Percentiles rank a stretch among this genome's conserved stretches.
Evolutionary conservation across 352 stramenopile species (phyloP).

Genomic region (Phytopythium chamaehyphon): DNA sequence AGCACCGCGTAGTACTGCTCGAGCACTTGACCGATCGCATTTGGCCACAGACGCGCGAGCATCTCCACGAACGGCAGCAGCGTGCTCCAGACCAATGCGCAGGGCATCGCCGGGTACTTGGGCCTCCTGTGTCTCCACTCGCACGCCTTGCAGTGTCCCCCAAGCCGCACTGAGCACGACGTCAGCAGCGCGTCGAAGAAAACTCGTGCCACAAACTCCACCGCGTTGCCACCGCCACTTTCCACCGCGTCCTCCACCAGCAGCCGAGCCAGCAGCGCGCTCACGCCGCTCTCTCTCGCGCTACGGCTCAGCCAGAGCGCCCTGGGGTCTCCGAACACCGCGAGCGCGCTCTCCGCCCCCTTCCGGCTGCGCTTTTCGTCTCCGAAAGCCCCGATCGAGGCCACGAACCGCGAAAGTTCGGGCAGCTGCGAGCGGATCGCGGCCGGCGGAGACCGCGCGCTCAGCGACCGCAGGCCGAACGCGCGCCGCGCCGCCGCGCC

Average conservation of each 20-base stretch:
- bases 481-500: slow-evolving; percentile 37
- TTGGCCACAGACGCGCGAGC: slow-evolving; percentile 29
- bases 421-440: slow-evolving; percentile 13
- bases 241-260: slow-evolving; percentile 29
- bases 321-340: slow-evolving; percentile 32
- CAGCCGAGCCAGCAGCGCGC: slow-evolving; percentile 43
- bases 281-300: slow-evolving; percentile 48
- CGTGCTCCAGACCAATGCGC: slow-evolving; percentile 48
- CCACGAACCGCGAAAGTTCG: slow-evolving; percentile 23
- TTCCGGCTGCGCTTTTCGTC: background rate
- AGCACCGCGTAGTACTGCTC: background rate
- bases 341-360: no score
- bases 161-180: slow-evolving; percentile 25
- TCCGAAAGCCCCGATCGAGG: slow-evolving; percentile 16
- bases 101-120: slow-evolving; percentile 58
- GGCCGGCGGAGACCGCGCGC: background rate
- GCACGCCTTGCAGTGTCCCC: slow-evolving; percentile 22
- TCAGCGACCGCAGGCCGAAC: slow-evolving; percentile 37
- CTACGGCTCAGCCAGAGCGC: slow-evolving; percentile 59
- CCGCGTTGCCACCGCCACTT: background rate
- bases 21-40: slow-evolving; percentile 21
- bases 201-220: slow-evolving; percentile 22
- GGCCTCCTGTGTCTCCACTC: slow-evolving; percentile 49
- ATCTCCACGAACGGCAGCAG: slow-evolving; percentile 48
- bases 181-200: slow-evolving; percentile 49